Percentiles rank a stretch among this genome's conserved stretches.
These are phyloP conservation scores for Astrocystis sublimbata DNA, from an alignment of 495 filamentous ascomycete genomes.

Conservation along the genomic window DNA sequence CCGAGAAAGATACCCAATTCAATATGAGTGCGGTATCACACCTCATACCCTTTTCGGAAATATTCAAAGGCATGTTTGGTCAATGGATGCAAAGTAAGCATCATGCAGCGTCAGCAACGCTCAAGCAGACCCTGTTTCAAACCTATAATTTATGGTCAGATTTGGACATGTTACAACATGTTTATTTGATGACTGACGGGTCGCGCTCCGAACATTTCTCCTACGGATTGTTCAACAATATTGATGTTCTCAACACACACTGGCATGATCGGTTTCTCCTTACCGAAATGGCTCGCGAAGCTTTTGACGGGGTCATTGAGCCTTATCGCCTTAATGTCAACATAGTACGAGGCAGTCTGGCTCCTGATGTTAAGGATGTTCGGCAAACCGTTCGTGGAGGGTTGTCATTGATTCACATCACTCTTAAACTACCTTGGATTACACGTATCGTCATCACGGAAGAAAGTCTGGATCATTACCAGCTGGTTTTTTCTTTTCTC, in stretches of 20 bases:
- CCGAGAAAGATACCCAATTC: constrained; percentile 37
- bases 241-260: constrained; percentile 62
- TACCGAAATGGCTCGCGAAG: constrained; percentile 73
- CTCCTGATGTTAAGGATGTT: constrained; percentile 33
- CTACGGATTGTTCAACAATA: constrained; percentile 70
- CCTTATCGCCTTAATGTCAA: constrained; percentile 57
- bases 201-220: constrained; percentile 62
- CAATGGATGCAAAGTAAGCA: constrained; percentile 72
- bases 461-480: constrained; percentile 62
- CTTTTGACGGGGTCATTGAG: constrained; percentile 61
- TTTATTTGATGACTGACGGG: constrained; percentile 76
- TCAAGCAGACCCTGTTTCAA: constrained; percentile 66
- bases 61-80: constrained; percentile 69
- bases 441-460: constrained; percentile 77
- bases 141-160: constrained; percentile 66
- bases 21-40: constrained; percentile 58
- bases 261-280: constrained; percentile 86
- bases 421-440: constrained; percentile 75
- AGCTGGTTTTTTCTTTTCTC: constrained; percentile 69
- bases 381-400: constrained; percentile 48
- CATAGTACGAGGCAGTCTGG: constrained; percentile 45
- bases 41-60: constrained; percentile 71
- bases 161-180: constrained; percentile 65
- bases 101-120: constrained; percentile 61
- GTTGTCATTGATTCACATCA: constrained; percentile 58